phyloP scores from a whole-genome alignment of 208 protist genomes.

The Leishmania guyanensis region DNA sequence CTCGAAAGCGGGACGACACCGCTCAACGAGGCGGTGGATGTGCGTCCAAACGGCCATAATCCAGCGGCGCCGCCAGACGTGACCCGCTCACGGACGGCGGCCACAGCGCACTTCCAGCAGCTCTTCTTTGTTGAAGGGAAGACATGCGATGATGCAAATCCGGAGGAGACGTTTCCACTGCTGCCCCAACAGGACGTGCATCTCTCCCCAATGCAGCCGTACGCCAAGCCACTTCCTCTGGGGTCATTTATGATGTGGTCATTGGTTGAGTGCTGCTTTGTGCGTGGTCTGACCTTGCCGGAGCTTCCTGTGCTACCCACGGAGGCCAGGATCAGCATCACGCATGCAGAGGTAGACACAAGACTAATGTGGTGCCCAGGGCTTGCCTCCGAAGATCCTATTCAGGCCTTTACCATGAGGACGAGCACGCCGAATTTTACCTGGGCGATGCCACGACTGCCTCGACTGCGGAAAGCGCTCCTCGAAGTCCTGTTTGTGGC shows the following conservation, averaged over 20 bases:
- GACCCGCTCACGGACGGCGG: constrained; percentile 32
- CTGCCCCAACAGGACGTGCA: constrained; percentile 39
- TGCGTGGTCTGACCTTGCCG: constrained; percentile 64
- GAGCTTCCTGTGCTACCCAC: constrained; percentile 14
- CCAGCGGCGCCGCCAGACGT: not conserved
- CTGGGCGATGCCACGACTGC: constrained; percentile 12
- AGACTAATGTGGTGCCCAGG: constrained; percentile 71
- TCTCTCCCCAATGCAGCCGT: constrained; percentile 9
- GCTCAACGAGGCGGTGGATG: constrained; percentile 14
- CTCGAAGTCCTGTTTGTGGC: constrained; percentile 53
- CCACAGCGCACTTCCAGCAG: constrained; percentile 65
- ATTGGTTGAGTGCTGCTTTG: constrained; percentile 88
- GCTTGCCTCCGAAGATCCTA: constrained; percentile 47
- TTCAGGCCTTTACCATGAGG: constrained; percentile 14
- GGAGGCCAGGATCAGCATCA: constrained; percentile 31
- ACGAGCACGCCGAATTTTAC: constrained; percentile 8
- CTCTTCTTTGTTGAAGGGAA: constrained; percentile 75
- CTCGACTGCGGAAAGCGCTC: constrained; percentile 50
- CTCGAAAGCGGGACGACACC: constrained; percentile 58
- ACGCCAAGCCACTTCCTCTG: constrained; percentile 29
- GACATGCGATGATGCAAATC: constrained; percentile 64
- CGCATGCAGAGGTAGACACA: constrained; percentile 53
- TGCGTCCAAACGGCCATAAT: not conserved
- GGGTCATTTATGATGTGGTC: constrained; percentile 58
- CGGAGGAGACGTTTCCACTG: constrained; percentile 42